Percentiles rank a stretch among this genome's conserved stretches.
phyloP scores from a whole-genome alignment of 2,329 filamentous ascomycete species.

The Colletotrichum musae region DNA sequence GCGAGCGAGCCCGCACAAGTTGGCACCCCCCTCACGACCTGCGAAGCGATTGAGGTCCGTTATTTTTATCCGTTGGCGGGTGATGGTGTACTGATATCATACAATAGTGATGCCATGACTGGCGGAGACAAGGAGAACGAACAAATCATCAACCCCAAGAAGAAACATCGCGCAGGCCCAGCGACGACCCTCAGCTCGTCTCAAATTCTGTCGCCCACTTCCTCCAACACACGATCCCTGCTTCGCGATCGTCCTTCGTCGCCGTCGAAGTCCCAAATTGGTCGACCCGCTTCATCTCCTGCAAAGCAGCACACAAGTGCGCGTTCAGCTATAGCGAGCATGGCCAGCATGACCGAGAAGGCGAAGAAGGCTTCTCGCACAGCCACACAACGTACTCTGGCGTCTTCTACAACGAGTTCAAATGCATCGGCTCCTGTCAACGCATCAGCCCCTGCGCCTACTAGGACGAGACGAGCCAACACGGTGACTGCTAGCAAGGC shows the following conservation, averaged over 20 bases:
- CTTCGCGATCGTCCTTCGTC: slow-evolving; percentile 66
- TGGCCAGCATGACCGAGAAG: slow-evolving; percentile 73
- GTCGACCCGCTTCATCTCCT: slow-evolving; percentile 71
- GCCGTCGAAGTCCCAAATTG: slow-evolving; percentile 70
- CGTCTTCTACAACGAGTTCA: slow-evolving; percentile 61
- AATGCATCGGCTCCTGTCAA: slow-evolving; percentile 42
- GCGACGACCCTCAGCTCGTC: slow-evolving; percentile 59
- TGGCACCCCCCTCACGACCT: slow-evolving; percentile 47
- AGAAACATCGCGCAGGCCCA: slow-evolving; percentile 65
- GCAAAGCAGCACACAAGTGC: slow-evolving; percentile 65
- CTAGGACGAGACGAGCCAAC: slow-evolving; percentile 51
- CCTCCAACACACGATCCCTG: slow-evolving; percentile 81
- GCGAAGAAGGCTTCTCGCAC: slow-evolving; percentile 69
- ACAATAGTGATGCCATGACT: slow-evolving; percentile 72
- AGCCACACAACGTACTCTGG: slow-evolving; percentile 61
- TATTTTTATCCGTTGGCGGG: slow-evolving; percentile 8
- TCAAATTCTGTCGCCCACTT: slow-evolving; percentile 85
- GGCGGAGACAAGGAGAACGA: slow-evolving; percentile 84
- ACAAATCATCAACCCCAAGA: slow-evolving; percentile 77
- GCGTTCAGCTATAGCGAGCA: slow-evolving; percentile 63
- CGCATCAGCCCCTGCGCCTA: slow-evolving; percentile 47
- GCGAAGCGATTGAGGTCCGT: slow-evolving; percentile 68
- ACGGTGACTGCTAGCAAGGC: slow-evolving; percentile 53
- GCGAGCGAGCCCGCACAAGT: slow-evolving; percentile 54
- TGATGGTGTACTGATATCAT: slow-evolving; percentile 43